Conservation (phyloP, 1,284 basidiomycete genomes). For the Naganishia cerealis region DNA sequence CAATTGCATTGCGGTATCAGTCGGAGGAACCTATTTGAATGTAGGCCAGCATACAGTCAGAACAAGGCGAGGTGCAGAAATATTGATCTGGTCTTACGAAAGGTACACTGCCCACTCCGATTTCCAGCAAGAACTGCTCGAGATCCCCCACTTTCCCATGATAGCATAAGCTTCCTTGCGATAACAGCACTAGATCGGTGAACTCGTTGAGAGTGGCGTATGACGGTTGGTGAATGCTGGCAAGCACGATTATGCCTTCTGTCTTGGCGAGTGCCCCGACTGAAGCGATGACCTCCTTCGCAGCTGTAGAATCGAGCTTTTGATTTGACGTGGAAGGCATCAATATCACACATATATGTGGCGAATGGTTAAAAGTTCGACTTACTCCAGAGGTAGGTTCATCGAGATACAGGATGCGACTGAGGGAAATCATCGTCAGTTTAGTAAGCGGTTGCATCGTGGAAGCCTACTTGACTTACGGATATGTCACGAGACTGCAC, state of each 20-base stretch:
- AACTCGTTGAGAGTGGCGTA: constrained; percentile 49
- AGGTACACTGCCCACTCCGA: constrained; percentile 38
- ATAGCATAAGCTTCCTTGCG: constrained; percentile 42
- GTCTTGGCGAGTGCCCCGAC: constrained; percentile 40
- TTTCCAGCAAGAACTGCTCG: constrained; percentile 38
- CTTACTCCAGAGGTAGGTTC: constrained; percentile 50
- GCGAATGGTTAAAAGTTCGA: neutral
- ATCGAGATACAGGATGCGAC: constrained; percentile 49
- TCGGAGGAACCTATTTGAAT: constrained; percentile 41
- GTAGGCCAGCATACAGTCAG: constrained; percentile 40
- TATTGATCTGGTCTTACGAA: constrained; percentile 19
- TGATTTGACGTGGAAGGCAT: neutral
- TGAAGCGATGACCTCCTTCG: constrained; percentile 47
- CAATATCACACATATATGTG: too few species aligned
- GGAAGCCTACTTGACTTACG: constrained; percentile 28
- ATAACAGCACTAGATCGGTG: constrained; percentile 44
- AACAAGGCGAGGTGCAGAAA: neutral
- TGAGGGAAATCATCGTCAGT: neutral
- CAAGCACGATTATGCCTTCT: constrained; percentile 44
- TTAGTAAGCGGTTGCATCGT: too few species aligned
- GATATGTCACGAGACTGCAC: constrained; percentile 39
- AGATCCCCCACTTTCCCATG: constrained; percentile 36
- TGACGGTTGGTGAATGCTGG: constrained; percentile 52
- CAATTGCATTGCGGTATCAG: constrained; percentile 44
- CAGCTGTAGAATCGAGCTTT: constrained; percentile 40